Percentiles rank a stretch among this genome's conserved stretches.
phyloP scores from a whole-genome alignment of 2,329 filamentous ascomycete genomes.

The Chaetomium globosum region DNA sequence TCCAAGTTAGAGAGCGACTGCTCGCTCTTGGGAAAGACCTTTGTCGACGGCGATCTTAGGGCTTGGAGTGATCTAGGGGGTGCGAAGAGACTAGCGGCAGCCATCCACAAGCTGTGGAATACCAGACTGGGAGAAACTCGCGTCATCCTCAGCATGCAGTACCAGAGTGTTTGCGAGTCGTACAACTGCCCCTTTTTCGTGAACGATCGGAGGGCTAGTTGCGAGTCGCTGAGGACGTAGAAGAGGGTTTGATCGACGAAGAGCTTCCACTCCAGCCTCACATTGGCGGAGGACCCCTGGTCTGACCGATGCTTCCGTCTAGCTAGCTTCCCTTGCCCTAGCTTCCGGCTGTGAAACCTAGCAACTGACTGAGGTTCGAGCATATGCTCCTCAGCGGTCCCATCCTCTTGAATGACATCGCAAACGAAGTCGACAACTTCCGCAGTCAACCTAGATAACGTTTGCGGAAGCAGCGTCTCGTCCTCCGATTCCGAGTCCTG shows the following conservation, averaged over 20 bases:
- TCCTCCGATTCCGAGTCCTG: slow-evolving; percentile 38
- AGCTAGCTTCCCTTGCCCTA: slow-evolving; percentile 40
- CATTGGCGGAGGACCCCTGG: slow-evolving; percentile 38
- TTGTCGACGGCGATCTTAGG: slow-evolving; percentile 45
- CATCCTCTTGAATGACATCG: slow-evolving; percentile 60
- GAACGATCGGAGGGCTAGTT: slow-evolving; percentile 60
- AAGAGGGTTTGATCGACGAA: slow-evolving; percentile 69
- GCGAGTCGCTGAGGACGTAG: slow-evolving; percentile 62
- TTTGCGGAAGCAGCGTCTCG: slow-evolving; percentile 56
- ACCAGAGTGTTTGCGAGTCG: slow-evolving; percentile 65
- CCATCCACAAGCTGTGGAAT: slow-evolving; percentile 67
- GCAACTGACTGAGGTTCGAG: slow-evolving; percentile 47
- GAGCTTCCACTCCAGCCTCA: slow-evolving; percentile 57
- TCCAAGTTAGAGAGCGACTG: slow-evolving; percentile 51
- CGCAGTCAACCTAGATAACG: slow-evolving; percentile 56
- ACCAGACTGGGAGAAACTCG: slow-evolving; percentile 60
- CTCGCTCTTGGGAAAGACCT: slow-evolving; percentile 43
- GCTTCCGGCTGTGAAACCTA: slow-evolving; percentile 38
- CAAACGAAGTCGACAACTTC: slow-evolving; percentile 64
- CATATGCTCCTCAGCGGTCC: slow-evolving; percentile 54
- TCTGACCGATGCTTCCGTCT: slow-evolving; percentile 42
- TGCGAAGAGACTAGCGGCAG: slow-evolving; percentile 60
- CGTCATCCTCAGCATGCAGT: slow-evolving; percentile 63
- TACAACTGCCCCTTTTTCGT: slow-evolving; percentile 54
- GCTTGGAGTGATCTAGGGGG: slow-evolving; percentile 52